These are phyloP conservation scores for Boletellus ananiceps DNA, from an alignment of 768 basidiomycete genomes.

Conservation along the genomic window DNA sequence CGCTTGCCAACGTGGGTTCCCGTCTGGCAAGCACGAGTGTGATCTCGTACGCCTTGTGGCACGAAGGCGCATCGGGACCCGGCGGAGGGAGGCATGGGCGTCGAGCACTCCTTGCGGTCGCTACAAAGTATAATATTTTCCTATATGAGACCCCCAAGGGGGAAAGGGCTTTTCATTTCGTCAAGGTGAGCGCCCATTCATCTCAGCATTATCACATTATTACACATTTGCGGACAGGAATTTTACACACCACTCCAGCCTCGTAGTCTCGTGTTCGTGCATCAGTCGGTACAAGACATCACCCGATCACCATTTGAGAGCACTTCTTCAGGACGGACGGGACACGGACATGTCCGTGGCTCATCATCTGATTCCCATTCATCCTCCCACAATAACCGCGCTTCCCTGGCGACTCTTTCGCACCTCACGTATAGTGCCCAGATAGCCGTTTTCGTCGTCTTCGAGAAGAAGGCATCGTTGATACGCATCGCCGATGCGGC, in stretches of 20 bases:
- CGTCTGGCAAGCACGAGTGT: conserved; percentile 56
- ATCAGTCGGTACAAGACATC: conserved; percentile 58
- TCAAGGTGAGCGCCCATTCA: conserved; percentile 46
- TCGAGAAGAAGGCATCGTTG: conserved; percentile 85
- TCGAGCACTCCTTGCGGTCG: conserved; percentile 62
- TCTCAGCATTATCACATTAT: conserved; percentile 20
- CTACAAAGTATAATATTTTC: conserved; percentile 66
- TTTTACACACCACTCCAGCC: conserved; percentile 76
- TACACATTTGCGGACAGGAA: conserved; percentile 45
- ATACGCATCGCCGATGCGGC: conserved; percentile 78
- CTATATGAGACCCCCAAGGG: conserved; percentile 80
- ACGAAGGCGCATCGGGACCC: conserved; percentile 45
- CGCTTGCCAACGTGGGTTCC: conserved; percentile 65
- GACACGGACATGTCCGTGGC: conserved; percentile 39
- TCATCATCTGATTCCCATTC: conserved; percentile 39
- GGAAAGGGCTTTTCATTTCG: conserved; percentile 76
- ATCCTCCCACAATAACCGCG: conserved; percentile 21
- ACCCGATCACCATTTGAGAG: conserved; percentile 42
- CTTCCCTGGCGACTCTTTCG: conserved; percentile 29
- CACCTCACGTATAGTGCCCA: conserved; percentile 59
- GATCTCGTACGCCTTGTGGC: conserved; percentile 65
- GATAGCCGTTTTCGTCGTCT: conserved; percentile 74
- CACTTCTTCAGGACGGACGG: conserved; percentile 20
- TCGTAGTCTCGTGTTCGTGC: conserved; percentile 63
- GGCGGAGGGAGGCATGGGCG: conserved; percentile 44